Base-by-base conservation (phyloP, 768 basidiomycete species). In the Xerocomellus chrysenteron region DNA sequence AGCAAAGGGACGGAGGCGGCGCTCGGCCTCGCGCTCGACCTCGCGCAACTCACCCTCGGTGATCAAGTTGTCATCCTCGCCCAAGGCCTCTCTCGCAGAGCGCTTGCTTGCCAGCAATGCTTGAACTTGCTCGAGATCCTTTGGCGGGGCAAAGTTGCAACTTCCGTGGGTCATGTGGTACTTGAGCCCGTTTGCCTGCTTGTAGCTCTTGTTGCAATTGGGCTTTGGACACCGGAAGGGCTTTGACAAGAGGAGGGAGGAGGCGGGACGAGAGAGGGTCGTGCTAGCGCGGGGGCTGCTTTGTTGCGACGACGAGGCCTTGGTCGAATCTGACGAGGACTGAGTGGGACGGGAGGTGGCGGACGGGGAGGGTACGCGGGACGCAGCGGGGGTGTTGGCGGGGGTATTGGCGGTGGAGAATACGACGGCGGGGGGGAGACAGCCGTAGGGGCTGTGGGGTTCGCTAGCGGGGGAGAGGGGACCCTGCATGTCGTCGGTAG, bases 171-270 rank as follows among this genome's bases (percentile, higher is more conserved):
- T 90, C 80, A 93, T 87, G 73, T 95, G 92, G 74, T 95, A 94
- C 77, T 97, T 96, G 65, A 98, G 79, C 12, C 94, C 86, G 63
- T 97, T 97, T 42, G 92, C 92, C 73, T 96, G 94, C 78, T 96
- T 96, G 79, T 96, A 97, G 50, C 83, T 83, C 80, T 98, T 98
- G 77, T 91, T 93, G 78, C 94, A 98, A 61, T 94, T 93, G 0
- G 91, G 86, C 71, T 95, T 95, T 11, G 94, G 94, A 78, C 94
- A 98, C 46, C 85, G 81, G 83, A 94, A 95, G 4, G 93, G 92
- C 73, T 94, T 94, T 55, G 84, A 85, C 47, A 89, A 75, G 39
- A 90, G 73, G n/a, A 89, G 73, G 4, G 86, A 83, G 1, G 85
- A 76, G 14, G 82, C 75, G 59, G 79, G 77, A 11, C 73, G 79